phyloP scores from a whole-genome alignment of 2,329 filamentous ascomycete species.

The Pseudonectria buxi region DNA sequence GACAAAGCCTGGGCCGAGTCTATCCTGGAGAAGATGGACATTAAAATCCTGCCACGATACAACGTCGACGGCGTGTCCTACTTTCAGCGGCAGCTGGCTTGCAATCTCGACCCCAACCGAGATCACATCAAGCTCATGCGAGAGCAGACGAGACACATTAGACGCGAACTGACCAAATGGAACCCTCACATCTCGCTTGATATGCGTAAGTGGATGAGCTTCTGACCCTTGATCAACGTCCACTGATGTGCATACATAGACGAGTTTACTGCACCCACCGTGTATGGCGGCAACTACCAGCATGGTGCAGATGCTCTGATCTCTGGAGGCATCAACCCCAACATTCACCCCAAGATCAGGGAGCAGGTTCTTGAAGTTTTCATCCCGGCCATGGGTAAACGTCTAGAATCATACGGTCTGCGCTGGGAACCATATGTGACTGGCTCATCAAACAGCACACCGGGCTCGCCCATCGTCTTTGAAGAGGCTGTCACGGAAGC shows the following conservation, averaged over 20 bases:
- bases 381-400: slow-evolving; percentile 12
- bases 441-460: slow-evolving; percentile 5
- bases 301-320: slow-evolving; percentile 22
- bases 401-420: slow-evolving; percentile 14
- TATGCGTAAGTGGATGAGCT: slow-evolving; percentile 8
- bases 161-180: slow-evolving; percentile 15
- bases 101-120: slow-evolving; percentile 21
- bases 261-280: slow-evolving; percentile 19
- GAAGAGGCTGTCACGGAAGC: slow-evolving; percentile 21
- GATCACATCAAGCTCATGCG: slow-evolving; percentile 22
- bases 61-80: slow-evolving; percentile 24
- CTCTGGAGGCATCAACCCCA: slow-evolving; percentile 22
- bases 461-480: slow-evolving; percentile 14
- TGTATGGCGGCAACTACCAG: slow-evolving; percentile 17
- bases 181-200: slow-evolving; percentile 21
- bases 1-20: slow-evolving; percentile 19
- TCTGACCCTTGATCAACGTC: background rate
- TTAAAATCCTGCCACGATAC: slow-evolving; percentile 22
- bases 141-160: slow-evolving; percentile 20
- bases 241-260: slow-evolving; percentile 3
- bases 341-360: slow-evolving; percentile 22
- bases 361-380: slow-evolving; percentile 16
- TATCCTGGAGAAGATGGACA: slow-evolving; percentile 21
- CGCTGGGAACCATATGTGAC: slow-evolving; percentile 24
- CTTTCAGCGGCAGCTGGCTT: slow-evolving; percentile 22